Base-by-base conservation (phyloP, 2,329 filamentous ascomycete species). In the Cladorrhinum sp. region DNA sequence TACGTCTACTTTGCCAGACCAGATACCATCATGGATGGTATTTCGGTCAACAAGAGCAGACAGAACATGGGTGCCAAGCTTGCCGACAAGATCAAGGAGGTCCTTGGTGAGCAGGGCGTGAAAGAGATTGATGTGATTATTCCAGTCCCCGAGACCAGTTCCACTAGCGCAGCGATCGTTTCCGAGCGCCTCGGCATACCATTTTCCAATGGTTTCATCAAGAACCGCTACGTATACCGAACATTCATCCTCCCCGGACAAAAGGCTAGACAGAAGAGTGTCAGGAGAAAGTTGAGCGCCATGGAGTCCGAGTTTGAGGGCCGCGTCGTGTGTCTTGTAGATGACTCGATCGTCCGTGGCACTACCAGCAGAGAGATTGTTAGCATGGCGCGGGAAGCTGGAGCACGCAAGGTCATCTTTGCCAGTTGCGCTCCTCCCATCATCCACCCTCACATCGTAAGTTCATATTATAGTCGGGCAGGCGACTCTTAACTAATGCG, bases 341-440 rank as follows among this genome's bases (percentile, higher is more conserved):
- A 97, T 68, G 93, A 97, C 76, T 91, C 87, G 68, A 92, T 96
- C 61, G 93, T 96, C 3, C 85, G 93, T 38, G 93, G 92, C 54
- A 96, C 90, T 0, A 96, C 91, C 3, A 72, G 89, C 9, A 86
- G 87, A 52, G 90, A 91, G 68, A 74, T 74, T 63, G 71, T 73
- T 12, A 74, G 85, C 85, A 96, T 96, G 92, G 91, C 90, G 12
- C 83, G 88, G 55, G 92, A 96, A 76, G 88, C 89, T 10, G 90
- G 90, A 22, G 93, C 93, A 1, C 86, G 83, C 67, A 91, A 89
- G 72, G 89, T 96, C 55, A 88, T 92, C 69, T 91, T 97, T 69
- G 89, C 88, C 55, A 91, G 86, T 55, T 96, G 91, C 74, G 85
- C 90, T 6, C 93, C 93, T 1, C 88, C 88, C 9, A 91, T 96